Conservation (phyloP, 805 yeast species). For the Nakazawaea anatomiae region DNA sequence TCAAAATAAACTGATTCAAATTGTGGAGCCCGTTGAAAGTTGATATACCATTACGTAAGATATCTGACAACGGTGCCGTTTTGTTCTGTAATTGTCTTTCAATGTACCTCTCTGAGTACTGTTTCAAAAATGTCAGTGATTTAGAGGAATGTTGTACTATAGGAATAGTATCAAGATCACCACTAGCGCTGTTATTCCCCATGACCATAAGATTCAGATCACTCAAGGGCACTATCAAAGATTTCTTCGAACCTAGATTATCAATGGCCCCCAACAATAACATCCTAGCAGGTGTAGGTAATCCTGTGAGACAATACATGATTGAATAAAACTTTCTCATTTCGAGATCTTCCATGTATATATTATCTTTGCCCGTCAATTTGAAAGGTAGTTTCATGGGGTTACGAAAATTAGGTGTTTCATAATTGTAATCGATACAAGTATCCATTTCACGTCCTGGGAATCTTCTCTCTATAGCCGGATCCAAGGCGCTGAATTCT, state of each 20-base stretch:
- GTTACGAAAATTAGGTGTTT: not conserved
- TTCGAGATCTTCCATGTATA: not conserved
- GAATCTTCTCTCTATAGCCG: not conserved
- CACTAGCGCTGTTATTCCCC: not conserved
- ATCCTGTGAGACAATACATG: not conserved
- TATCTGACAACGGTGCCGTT: not conserved
- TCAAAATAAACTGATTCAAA: constrained; percentile 1
- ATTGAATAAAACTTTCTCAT: not conserved
- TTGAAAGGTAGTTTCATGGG: not conserved
- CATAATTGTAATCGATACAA: constrained; percentile 1
- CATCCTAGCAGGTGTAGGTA: not conserved
- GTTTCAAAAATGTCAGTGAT: not conserved
- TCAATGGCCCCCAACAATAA: constrained; percentile 2
- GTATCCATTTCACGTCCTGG: not conserved
- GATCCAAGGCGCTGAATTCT: not conserved
- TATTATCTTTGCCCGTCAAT: not conserved
- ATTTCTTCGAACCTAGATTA: not conserved
- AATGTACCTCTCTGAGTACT: not conserved
- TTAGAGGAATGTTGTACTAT: not conserved
- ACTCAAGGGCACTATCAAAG: constrained; percentile 1
- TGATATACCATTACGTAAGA: not conserved
- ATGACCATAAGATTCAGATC: too few relatives aligned
- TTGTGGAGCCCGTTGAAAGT: not conserved
- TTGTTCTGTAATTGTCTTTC: not conserved
- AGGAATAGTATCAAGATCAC: not conserved